These are phyloP conservation scores for Durotheca rogersii DNA, from an alignment of 495 filamentous ascomycete genomes.

Conservation along the genomic window DNA sequence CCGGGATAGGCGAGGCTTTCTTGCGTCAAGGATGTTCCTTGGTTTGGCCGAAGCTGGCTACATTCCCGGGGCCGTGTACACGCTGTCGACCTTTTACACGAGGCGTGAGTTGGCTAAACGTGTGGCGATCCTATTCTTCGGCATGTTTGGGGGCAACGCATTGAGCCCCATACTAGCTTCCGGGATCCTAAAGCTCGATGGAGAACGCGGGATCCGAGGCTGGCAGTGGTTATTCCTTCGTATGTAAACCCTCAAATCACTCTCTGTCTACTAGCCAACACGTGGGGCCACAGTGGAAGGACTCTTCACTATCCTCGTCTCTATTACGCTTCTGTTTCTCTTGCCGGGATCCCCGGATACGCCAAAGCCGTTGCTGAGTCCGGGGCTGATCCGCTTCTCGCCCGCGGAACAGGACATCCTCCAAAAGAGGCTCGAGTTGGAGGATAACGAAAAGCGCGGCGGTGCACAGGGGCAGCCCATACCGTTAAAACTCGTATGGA, in stretches of 20 bases:
- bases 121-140: conserved; percentile 54
- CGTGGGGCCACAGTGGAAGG: conserved; percentile 45
- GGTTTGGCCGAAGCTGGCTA: conserved; percentile 46
- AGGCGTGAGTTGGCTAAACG: conserved; percentile 40
- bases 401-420: conserved; percentile 15
- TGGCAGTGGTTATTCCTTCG: conserved; percentile 60
- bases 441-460: conserved; percentile 21
- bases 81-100: conserved; percentile 31
- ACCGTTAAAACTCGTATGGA: conserved; percentile 43
- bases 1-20: conserved; percentile 35
- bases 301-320: conserved; percentile 51
- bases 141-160: conserved; percentile 36
- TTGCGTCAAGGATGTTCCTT: conserved; percentile 42
- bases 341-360: conserved; percentile 47
- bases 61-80: conserved; percentile 34
- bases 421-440: conserved; percentile 16
- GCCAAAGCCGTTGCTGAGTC: conserved; percentile 41
- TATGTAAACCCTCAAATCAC: conserved; percentile 21
- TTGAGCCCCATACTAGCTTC: conserved; percentile 53
- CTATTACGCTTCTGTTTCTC: conserved; percentile 45
- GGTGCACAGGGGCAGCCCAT: conserved; percentile 46
- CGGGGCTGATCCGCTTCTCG: conserved; percentile 31
- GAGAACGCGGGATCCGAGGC: conserved; percentile 43
- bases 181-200: conserved; percentile 48
- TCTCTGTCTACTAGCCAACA: conserved; percentile 1